phyloP scores from a whole-genome alignment of 2,329 filamentous ascomycete genomes.

The Aulographum hederae region DNA sequence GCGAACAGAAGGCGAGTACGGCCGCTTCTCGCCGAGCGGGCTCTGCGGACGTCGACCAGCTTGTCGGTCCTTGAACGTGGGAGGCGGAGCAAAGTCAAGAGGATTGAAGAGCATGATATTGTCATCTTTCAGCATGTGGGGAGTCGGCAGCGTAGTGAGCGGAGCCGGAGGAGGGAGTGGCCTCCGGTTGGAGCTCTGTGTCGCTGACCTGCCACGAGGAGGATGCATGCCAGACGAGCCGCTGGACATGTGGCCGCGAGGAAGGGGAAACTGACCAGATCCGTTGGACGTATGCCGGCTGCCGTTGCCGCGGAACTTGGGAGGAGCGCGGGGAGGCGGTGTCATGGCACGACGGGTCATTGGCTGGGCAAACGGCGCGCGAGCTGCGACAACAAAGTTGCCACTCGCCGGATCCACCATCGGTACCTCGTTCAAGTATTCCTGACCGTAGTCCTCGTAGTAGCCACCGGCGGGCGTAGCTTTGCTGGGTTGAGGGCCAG shows the following conservation, averaged over 20 bases:
- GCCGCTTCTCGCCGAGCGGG: conserved; percentile 36
- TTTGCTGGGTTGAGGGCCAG: conserved; percentile 12
- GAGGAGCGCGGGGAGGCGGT: conserved; percentile 57
- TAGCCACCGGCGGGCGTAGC: conserved; percentile 30
- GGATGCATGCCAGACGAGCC: conserved; percentile 28
- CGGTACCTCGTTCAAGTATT: conserved; percentile 42
- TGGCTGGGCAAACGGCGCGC: conserved; percentile 59
- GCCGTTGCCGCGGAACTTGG: conserved; percentile 24
- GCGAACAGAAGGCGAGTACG: conserved; percentile 58
- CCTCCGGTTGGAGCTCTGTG: conserved; percentile 21
- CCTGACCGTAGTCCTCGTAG: conserved; percentile 58
- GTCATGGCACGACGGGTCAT: conserved; percentile 88
- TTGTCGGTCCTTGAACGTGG: conserved; percentile 40
- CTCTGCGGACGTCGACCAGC: conserved; percentile 46
- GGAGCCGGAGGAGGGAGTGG: conserved; percentile 53
- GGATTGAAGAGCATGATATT: conserved; percentile 46
- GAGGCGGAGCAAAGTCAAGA: conserved; percentile 73
- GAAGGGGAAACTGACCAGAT: too few species aligned
- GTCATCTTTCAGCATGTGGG: conserved; percentile 69
- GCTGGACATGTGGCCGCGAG: conserved; percentile 26
- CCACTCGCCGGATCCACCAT: conserved; percentile 38
- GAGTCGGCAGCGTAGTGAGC: conserved; percentile 65
- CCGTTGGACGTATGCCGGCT: too few species aligned
- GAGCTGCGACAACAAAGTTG: conserved; percentile 37
- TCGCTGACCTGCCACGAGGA: conserved; percentile 22